Evolutionary conservation across 148 eudicot species (phyloP).

Genomic region (Cornus suecica): DNA sequence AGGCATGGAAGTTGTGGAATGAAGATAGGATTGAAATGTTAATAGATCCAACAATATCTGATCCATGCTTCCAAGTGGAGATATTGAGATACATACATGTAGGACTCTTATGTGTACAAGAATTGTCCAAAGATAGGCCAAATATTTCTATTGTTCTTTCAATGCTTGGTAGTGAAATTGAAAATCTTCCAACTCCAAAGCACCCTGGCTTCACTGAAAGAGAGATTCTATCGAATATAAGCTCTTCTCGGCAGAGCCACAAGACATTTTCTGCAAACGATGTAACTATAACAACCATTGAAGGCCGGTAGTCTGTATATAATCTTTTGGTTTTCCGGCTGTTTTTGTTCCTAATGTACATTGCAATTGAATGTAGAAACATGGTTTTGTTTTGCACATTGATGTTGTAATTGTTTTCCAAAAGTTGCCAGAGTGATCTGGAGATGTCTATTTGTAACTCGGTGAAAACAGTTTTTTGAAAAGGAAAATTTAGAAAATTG

Average conservation of each 20-base stretch:
- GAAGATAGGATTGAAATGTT: not conserved
- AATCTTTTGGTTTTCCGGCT: no score
- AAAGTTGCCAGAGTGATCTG: no score
- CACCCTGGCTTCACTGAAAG: not conserved
- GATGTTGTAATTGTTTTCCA: no score
- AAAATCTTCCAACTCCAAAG: conserved; percentile 26
- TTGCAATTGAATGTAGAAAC: no score
- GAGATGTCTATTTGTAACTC: no score
- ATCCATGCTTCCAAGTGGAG: conserved; percentile 4
- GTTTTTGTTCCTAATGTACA: no score
- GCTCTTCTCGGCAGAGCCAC: not conserved
- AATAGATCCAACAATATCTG: not conserved
- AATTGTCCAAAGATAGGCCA: not conserved
- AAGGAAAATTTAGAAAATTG: no score
- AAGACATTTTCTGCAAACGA: not conserved
- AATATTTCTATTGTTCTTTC: conserved; percentile 8
- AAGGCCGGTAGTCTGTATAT: not conserved
- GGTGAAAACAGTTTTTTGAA: no score
- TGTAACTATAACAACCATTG: not conserved
- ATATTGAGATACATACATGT: conserved; percentile 29
- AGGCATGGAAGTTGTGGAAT: not conserved
- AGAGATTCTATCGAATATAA: not conserved
- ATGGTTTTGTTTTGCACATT: no score
- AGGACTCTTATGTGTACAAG: conserved; percentile 41
- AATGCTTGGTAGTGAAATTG: conserved; percentile 29